These are phyloP conservation scores for Pichia pseudocactophila DNA, from an alignment of 805 yeast species.

Conservation along the genomic window DNA sequence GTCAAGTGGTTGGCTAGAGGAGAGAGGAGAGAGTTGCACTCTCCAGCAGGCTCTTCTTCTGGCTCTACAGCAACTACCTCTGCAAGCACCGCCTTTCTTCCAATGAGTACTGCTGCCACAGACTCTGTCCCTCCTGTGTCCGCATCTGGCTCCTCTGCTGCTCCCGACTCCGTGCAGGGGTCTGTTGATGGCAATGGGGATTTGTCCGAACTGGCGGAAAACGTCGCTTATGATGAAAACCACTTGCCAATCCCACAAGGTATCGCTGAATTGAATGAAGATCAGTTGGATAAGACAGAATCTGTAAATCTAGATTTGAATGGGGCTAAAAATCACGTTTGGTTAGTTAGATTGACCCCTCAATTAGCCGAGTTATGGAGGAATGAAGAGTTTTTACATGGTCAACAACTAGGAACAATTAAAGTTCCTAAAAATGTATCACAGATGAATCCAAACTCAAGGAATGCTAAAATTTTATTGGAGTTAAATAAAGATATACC, in stretches of 20 bases:
- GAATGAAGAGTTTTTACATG: conserved; percentile 49
- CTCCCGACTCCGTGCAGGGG: too few relatives aligned
- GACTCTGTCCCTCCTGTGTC: too few relatives aligned
- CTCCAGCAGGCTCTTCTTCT: too few relatives aligned
- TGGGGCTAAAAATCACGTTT: conserved; percentile 60
- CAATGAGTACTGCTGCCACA: too few relatives aligned
- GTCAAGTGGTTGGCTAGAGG: too few relatives aligned
- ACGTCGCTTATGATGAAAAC: conserved; percentile 24
- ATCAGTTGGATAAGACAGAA: conserved; percentile 41
- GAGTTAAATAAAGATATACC: conserved; percentile 42
- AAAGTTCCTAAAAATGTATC: conserved; percentile 46
- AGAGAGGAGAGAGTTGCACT: conserved; percentile 2
- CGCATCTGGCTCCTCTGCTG: too few relatives aligned
- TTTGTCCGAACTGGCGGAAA: conserved; percentile 12
- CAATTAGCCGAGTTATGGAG: conserved; percentile 80
- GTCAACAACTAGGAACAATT: conserved; percentile 73
- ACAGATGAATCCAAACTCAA: conserved; percentile 9
- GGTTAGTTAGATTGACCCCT: conserved; percentile 89
- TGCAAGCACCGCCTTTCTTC: too few relatives aligned
- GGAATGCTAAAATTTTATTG: conserved; percentile 39
- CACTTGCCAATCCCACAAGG: conserved; percentile 28
- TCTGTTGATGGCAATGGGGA: background rate
- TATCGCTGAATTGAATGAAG: conserved; percentile 28
- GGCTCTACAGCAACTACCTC: too few relatives aligned
- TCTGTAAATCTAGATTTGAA: conserved; percentile 68